Evolutionary conservation across 1,139 yeast species (phyloP), one percentile per base, ranked within the genome.

Genomic region (Candida glucosophila): DNA sequence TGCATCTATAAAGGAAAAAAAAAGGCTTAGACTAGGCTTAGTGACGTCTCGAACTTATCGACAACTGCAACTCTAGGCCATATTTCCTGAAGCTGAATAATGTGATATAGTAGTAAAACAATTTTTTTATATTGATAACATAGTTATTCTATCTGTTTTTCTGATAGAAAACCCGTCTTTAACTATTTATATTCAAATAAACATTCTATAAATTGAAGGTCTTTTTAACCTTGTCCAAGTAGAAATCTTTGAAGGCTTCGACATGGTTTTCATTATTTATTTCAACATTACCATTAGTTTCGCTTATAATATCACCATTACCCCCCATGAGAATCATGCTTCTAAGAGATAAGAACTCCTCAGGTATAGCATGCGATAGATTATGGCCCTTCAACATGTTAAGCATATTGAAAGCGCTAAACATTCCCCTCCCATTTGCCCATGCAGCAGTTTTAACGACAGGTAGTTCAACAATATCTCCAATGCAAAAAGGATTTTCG

Each of bases 281-380:
- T 34, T 51, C 55, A 7, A 60, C 62, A 7, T 37, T 55, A 0
- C 62, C 66, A 6, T 49, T 41, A 23, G 59, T 39, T 33, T 62
- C 66, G 24, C 64, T 53, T 4, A 63, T 46, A 22, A 63, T 49
- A 22, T 62, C 67, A 6, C 56, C 59, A 29, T 55, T 48, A 2
- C 68, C 69, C 0, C 58, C 67, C 7, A 63, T 55, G 21, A 62
- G 39, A 3, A 63, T 67, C 68, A 63, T 62, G 3, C 69, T 68
- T 20, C 45, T 36, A 12, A 58, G 35, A 28, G 58, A 62, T 1
- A 64, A 61, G 30, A 55, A 44, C 1, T 57, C 52, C 35, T 62
- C 67, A 14, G 52, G 49, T 23, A 61, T 37, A 23, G 41, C 34
- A 11, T 41, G 41, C 14, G 57, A 57, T 26, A 54, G 42, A 2